Conservation (phyloP, 305 asterid species). For the Solanum hybrid region DNA sequence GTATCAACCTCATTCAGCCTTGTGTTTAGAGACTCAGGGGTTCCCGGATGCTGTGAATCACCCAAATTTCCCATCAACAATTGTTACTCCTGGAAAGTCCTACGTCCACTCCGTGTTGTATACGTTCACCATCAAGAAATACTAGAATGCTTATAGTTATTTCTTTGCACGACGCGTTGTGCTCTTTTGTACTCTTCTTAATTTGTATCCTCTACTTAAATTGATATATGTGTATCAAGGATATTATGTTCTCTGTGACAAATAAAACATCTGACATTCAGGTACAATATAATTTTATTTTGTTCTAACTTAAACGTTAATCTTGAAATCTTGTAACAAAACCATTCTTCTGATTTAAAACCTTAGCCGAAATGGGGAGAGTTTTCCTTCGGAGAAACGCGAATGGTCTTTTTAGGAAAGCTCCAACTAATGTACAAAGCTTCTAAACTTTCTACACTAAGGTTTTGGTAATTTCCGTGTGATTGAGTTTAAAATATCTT, state of each 20-base stretch:
- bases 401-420: neutral
- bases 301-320: neutral
- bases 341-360: too few species aligned
- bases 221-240: neutral
- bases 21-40: slow-evolving; percentile 84
- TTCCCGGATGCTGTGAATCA: slow-evolving; percentile 83
- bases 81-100: slow-evolving; percentile 36
- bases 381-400: neutral
- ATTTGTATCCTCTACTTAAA: neutral
- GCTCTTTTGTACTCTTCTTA: neutral
- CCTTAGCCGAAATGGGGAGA: neutral
- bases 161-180: neutral
- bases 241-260: neutral
- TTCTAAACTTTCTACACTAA: neutral
- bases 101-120: slow-evolving; percentile 44
- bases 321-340: too few species aligned
- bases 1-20: slow-evolving; percentile 46
- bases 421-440: neutral
- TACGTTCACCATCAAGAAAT: slow-evolving; percentile 20
- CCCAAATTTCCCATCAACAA: slow-evolving; percentile 56
- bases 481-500: neutral
- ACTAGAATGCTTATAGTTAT: neutral
- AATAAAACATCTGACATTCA: neutral
- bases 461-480: neutral
- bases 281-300: neutral